Base-by-base conservation (phyloP, 129 eudicot species). In the Ambrosia artemisiifolia region DNA sequence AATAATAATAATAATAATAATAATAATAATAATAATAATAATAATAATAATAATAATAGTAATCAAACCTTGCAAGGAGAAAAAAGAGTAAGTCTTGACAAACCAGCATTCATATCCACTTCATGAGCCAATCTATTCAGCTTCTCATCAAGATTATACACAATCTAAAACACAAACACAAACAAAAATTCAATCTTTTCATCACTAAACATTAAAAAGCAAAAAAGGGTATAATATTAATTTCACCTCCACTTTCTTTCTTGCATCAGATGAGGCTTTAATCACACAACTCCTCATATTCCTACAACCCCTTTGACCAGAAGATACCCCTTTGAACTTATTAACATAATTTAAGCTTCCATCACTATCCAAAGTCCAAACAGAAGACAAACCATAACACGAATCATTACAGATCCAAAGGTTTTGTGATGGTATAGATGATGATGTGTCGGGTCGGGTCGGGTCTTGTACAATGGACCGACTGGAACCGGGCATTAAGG, bases 31-130 rank as follows among this genome's bases (percentile, higher is more conserved):
- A n/a, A n/a, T n/a, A 2, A 40, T 42, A 40, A 40, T 8, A 40
- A 40, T 44, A n/a, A n/a, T 8, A 53, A 13, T 10, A 66, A 70
- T 38, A 56, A 38, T 46, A 24, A 24, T 24, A 24, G 75, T 70
- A 3, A 62, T 67, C 77, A 69, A 65, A 88, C 99, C 99, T 95
- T 95, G 76, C 99, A 95, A 86, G 99, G 99, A 10, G 99, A 95
- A 81, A 90, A 95, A 28, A 95, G 82, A 64, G 89, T 77, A 50
- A 95, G 97, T 77, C 97, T 88, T 19, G 97, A 86, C 75, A 90
- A 71, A 50, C 96, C 99, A 77, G 88, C 91, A 28, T 83, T 80
- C 85, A 72, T 83, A 81, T 94, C 97, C 84, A 94, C 96, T 76
- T 87, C 89, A 90, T 93, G 96, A 65, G 95, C 96, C 67, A 90